These are phyloP conservation scores for Phyllostachys edulis DNA, from an alignment of 176 grass and related monocot genomes.

Conservation along the genomic window DNA sequence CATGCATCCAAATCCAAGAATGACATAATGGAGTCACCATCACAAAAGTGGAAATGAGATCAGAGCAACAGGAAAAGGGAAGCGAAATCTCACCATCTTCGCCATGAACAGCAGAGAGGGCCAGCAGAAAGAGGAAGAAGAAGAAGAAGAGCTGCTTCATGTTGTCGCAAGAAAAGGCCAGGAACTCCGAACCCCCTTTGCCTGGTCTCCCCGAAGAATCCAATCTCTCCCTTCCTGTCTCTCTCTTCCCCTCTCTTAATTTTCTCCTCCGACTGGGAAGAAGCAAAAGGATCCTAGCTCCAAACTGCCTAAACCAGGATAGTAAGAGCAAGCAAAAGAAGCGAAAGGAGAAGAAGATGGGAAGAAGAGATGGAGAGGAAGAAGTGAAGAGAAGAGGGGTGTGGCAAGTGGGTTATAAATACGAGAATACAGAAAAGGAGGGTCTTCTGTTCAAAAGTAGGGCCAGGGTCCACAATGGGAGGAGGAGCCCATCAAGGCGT, in stretches of 20 bases:
- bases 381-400: constrained; percentile 18
- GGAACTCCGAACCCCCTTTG: not conserved
- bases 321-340: constrained; percentile 2
- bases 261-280: not conserved
- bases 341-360: not conserved
- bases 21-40: not conserved
- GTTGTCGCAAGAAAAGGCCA: not conserved
- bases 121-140: constrained; percentile 31
- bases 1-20: constrained; percentile 1
- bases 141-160: constrained; percentile 49
- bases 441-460: constrained; percentile 39
- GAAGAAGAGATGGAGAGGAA: not conserved
- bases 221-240: not conserved
- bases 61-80: not conserved
- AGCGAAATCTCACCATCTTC: constrained; percentile 63
- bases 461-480: constrained; percentile 28
- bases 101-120: constrained; percentile 34
- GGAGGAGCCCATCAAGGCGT: constrained; percentile 19
- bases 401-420: constrained; percentile 35
- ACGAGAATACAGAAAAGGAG: constrained; percentile 38
- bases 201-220: not conserved
- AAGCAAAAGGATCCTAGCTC: constrained; percentile 24
- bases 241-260: not conserved
- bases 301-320: constrained; percentile 12
- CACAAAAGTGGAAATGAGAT: not conserved